Percentiles rank a stretch among this genome's conserved stretches.
These are phyloP conservation scores for Prunus mume DNA, from an alignment of 306 rosid genomes.

Conservation along the genomic window DNA sequence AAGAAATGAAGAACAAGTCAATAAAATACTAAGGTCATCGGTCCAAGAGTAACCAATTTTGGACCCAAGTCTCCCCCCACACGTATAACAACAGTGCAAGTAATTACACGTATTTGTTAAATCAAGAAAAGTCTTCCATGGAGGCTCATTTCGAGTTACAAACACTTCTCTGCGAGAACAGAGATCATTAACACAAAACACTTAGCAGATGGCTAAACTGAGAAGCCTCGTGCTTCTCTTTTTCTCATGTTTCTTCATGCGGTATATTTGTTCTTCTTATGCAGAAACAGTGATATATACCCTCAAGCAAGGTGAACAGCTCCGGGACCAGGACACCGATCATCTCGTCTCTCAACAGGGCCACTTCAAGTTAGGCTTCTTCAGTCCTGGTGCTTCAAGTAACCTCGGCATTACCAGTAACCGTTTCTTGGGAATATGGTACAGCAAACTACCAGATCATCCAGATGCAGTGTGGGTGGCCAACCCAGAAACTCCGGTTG, in stretches of 20 bases:
- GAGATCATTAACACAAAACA: not conserved
- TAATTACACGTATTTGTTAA: not conserved
- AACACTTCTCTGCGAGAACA: not conserved
- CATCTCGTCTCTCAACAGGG: slow-evolving; percentile 20
- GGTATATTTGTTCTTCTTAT: not conserved
- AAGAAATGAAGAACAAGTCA: not conserved
- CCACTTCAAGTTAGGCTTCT: slow-evolving; percentile 25
- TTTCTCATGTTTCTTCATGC: not conserved
- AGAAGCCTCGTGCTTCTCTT: not conserved
- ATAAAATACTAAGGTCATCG: not conserved
- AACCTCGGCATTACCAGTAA: not conserved
- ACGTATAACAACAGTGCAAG: not conserved
- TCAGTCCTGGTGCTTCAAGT: slow-evolving; percentile 22
- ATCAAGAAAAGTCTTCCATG: not conserved
- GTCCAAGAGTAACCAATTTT: not conserved
- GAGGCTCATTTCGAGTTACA: not conserved
- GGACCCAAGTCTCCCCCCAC: not conserved
- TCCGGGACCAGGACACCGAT: slow-evolving; percentile 2
- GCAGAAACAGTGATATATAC: not conserved
- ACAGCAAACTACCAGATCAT: slow-evolving; percentile 21
- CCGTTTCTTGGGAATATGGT: slow-evolving; percentile 29
- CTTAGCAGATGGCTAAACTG: slow-evolving; percentile 1
- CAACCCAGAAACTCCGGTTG: slow-evolving; percentile 22
- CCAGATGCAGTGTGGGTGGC: slow-evolving; percentile 33
- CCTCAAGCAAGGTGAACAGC: slow-evolving; percentile 24